Conservation (phyloP, 306 rosid genomes). For the Adenanthera pavonina region DNA sequence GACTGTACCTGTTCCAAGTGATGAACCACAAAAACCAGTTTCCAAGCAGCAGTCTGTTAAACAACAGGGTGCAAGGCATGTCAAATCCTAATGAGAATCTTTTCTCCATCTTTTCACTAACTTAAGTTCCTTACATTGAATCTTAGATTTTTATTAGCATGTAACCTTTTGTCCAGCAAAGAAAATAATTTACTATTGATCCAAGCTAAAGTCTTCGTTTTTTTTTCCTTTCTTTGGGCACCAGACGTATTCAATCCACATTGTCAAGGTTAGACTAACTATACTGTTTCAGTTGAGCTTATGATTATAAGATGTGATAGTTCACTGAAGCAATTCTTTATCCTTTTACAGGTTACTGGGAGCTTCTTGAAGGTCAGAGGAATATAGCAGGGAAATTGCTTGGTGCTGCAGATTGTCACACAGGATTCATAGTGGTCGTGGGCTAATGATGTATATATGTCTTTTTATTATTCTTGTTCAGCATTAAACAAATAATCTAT, state of each 20-base stretch:
- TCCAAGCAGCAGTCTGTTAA: constrained; percentile 47
- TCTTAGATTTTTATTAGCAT: neutral
- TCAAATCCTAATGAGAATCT: constrained; percentile 16
- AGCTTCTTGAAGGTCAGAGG: constrained; percentile 41
- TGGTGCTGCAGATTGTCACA: constrained; percentile 21
- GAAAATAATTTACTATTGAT: constrained; percentile 16
- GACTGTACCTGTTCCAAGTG: constrained; percentile 61
- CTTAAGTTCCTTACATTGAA: neutral
- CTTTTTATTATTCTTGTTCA: neutral
- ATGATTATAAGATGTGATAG: constrained; percentile 20
- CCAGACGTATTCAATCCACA: constrained; percentile 64
- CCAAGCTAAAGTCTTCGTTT: constrained; percentile 35
- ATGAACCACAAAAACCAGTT: constrained; percentile 51
- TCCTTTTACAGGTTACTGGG: constrained; percentile 57
- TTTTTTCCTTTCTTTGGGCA: constrained; percentile 50
- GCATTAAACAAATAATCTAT: constrained; percentile 31
- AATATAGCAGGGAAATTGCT: constrained; percentile 24
- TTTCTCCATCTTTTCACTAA: neutral
- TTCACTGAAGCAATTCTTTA: constrained; percentile 13
- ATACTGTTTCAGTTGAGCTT: neutral
- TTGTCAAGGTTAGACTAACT: constrained; percentile 59
- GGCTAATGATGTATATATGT: constrained; percentile 30
- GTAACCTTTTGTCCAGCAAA: neutral
- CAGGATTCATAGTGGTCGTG: constrained; percentile 28
- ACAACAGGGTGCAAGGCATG: constrained; percentile 55